Evolutionary conservation across 768 basidiomycete genomes (phyloP), one percentile per base, ranked within the genome.

Genomic region (Serendipita sp.): DNA sequence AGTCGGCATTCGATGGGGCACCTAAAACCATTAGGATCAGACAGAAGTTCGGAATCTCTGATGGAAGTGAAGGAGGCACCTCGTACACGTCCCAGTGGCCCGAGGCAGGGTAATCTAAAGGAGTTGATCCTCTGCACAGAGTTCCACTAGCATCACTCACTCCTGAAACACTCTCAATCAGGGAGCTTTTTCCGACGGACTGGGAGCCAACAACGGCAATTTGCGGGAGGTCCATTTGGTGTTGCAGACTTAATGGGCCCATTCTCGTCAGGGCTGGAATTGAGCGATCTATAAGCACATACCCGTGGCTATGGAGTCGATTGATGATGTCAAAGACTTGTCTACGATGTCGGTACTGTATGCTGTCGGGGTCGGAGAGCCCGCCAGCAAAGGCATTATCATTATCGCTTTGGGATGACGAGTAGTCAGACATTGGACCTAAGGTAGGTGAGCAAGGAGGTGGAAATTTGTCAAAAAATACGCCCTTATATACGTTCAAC

Each of bases 141-240:
- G 5, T 32, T 0, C 4, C 8, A 23, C 88, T 88, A 0, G 85
- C 85, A 48, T 82, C 85, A 60, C 56, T 30, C 35, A 60, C 56
- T 28, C 69, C 64, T 0, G 85, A 86, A 51, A 89, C 88, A 0
- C 85, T 80, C 68, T 89, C 87, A 10, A 89, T 88, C 3, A 89
- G 76, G 0, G 87, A 89, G 0, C 85, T 87, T 69, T 89, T 89
- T 0, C 88, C 88, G 0, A 85, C 85, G 48, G 83, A 85, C 68
- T 89, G 88, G 1, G 78, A 79, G 0, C 88, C 87, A 18, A 88
- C 80, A 47, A 88, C 88, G 0, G 82, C 84, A 38, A 89, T 87
- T 67, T 83, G 81, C 0, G 88, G 88, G 0, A 89, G 74, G 68
- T 88, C 85, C 10, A 90, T 60, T 32, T 60, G 36, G 13, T 38